Evolutionary conservation across 495 filamentous ascomycete genomes (phyloP), one percentile per base, ranked within the genome.

Genomic region (Recurvomyces mirabilis): DNA sequence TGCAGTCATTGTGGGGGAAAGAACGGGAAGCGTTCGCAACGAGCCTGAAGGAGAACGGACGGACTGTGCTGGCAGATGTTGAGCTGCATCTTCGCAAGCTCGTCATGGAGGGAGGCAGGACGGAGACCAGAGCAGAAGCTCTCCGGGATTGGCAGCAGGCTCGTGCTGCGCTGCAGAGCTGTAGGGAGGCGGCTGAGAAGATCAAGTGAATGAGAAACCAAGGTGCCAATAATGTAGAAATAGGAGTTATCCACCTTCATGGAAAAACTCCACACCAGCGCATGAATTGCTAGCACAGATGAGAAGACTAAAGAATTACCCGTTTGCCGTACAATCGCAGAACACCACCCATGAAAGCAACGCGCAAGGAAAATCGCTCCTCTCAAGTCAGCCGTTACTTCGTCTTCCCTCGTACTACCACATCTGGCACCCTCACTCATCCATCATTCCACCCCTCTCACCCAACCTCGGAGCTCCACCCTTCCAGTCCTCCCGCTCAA

Each of bases 401-500:
- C 9, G 10, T 26, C 3, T 25, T 20, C 4, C 21, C n/a, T n/a
- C n/a, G n/a, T n/a, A 12, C 36, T 19, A 19, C 23, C 21, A 14
- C 26, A n/a, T n/a, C n/a, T n/a, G n/a, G n/a, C n/a, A 12, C 4
- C 4, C 20, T 30, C 23, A 46, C 14, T 17, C 22, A 21, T 46
- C 23, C 10, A 46, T 20, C 43, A 46, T 46, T 34, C 28, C 38
- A 17, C 30, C n/a, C 19, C 21, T 31, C 66, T 82, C 78, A 38
- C 86, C 86, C 57, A 93, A 68, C 47, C 83, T 71, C 46, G 82
- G 78, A 43, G 69, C 70, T 50, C 82, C 80, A 51, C 84, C 85
- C 63, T 80, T 77, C 88, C 87, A 96, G 52, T 82, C 89, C 52
- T 88, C 74, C 42, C 87, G 78, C 69, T 95, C 88, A 60, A 93